phyloP scores from a whole-genome alignment of 345 rosid genomes.

The Sisymbrium irio region DNA sequence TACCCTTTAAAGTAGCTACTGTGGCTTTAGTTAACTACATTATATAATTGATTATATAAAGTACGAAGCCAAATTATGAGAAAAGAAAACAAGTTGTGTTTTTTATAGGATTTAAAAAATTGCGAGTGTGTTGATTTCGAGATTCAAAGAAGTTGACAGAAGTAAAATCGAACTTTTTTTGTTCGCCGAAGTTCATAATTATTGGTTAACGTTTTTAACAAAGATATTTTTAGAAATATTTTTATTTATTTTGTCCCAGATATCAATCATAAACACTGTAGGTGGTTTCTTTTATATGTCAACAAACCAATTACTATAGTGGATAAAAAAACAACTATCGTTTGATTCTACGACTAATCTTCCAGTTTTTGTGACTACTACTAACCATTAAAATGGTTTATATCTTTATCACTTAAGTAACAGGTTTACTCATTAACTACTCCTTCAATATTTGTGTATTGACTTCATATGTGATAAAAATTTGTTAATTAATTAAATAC shows the following conservation, averaged over 20 bases:
- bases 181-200: not conserved
- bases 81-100: not conserved
- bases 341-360: not conserved
- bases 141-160: not conserved
- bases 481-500: not conserved
- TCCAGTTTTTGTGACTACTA: not conserved
- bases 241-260: not conserved
- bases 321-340: not conserved
- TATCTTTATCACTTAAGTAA: not conserved
- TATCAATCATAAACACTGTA: not conserved
- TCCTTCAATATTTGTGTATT: not conserved
- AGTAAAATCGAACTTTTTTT: not conserved
- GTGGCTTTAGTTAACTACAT: not conserved
- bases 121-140: not conserved
- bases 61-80: not conserved
- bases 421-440: not conserved
- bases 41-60: not conserved
- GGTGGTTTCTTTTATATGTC: no score
- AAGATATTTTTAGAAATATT: not conserved
- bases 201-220: not conserved
- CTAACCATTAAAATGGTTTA: not conserved
- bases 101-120: not conserved
- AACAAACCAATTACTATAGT: no score
- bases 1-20: not conserved
- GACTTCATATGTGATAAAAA: not conserved